Evolutionary conservation across 2,329 filamentous ascomycete genomes (phyloP).

Genomic region (Ophiostoma novo-ulmi): DNA sequence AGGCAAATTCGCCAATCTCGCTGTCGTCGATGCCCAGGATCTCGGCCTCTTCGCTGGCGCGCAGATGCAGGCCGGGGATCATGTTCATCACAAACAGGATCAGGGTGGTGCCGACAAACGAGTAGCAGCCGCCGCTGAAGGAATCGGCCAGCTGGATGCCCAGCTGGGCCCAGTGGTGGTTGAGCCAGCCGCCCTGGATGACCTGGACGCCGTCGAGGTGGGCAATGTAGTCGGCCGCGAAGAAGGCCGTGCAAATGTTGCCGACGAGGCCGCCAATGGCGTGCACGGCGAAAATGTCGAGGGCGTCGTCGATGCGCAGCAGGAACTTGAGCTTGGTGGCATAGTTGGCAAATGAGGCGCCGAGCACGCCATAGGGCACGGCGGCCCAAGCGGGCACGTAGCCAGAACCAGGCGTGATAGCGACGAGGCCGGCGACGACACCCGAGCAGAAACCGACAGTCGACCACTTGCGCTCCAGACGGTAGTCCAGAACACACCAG

Average conservation of each 20-base stretch:
- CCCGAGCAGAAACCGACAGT: slow-evolving; percentile 91
- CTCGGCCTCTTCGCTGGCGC: slow-evolving; percentile 71
- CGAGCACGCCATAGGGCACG: slow-evolving; percentile 70
- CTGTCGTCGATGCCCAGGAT: slow-evolving; percentile 81
- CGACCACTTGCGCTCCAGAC: slow-evolving; percentile 85
- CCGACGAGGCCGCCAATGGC: slow-evolving; percentile 72
- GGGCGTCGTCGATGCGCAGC: slow-evolving; percentile 72
- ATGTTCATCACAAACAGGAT: slow-evolving; percentile 78
- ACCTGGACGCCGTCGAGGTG: slow-evolving; percentile 66
- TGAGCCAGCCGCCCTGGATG: slow-evolving; percentile 75
- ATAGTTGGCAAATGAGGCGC: slow-evolving; percentile 77
- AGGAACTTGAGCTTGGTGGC: slow-evolving; percentile 90
- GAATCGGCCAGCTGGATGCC: slow-evolving; percentile 81
- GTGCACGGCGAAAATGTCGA: slow-evolving; percentile 85
- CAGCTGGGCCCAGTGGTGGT: slow-evolving; percentile 77
- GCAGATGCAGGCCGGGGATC: slow-evolving; percentile 68
- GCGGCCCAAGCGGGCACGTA: slow-evolving; percentile 82
- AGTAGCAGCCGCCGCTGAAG: slow-evolving; percentile 68
- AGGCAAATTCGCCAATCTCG: slow-evolving; percentile 91
- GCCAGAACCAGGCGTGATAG: slow-evolving; percentile 80
- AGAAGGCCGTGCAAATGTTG: slow-evolving; percentile 74
- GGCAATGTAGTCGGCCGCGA: slow-evolving; percentile 79
- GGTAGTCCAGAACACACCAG: slow-evolving; percentile 85
- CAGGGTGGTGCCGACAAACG: slow-evolving; percentile 69
- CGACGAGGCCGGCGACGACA: slow-evolving; percentile 78